Base-by-base conservation (phyloP, 2,329 filamentous ascomycete species). In the Xylariaceae sp. region DNA sequence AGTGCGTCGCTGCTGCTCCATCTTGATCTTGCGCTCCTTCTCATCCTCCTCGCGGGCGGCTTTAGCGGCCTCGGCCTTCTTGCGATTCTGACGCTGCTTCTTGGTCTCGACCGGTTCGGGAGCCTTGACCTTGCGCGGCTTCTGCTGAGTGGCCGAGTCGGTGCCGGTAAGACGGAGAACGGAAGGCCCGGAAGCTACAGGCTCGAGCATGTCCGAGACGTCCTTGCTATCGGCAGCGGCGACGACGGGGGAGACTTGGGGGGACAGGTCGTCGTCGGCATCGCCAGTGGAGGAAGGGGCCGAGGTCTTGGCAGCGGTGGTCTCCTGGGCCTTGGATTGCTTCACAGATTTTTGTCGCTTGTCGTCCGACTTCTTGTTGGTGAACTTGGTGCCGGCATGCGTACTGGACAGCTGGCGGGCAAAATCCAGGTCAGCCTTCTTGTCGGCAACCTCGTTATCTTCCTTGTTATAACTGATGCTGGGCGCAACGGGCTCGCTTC, bases 51-150 rank as follows among this genome's bases (percentile, higher is more conserved):
- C 83, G 19, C 85, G 80, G 41, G 77, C 73, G 19, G 73, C 70
- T 71, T 87, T 92, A 55, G 81, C 80, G 41, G 80, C 83, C 65
- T 95, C 88, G 26, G 77, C 81, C 78, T 95, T 96, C 69, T 84
- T 80, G 51, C 83, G 78, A 68, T 95, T 92, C 70, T 96, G 89
- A 44, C 88, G 82, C 69, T 94, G 87, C 73, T 96, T 96, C 83
- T 96, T 96, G 14, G 83, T 85, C 71, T 95, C 85, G 13, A 74
- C 76, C 34, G 76, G 73, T 61, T 86, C 80, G 48, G 76, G 71
- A 28, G 72, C 68, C 67, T 81, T 78, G 50, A 71, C 66, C 54
- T 75, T 70, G 65, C 80, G 80, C 47, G 72, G 67, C 64, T 81
- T 81, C 46, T 76, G 69, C 65, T 82, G 76, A 65, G 81, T 76